phyloP scores from a whole-genome alignment of 371 early-diverging fungal species.

The Mortierella sp. region DNA sequence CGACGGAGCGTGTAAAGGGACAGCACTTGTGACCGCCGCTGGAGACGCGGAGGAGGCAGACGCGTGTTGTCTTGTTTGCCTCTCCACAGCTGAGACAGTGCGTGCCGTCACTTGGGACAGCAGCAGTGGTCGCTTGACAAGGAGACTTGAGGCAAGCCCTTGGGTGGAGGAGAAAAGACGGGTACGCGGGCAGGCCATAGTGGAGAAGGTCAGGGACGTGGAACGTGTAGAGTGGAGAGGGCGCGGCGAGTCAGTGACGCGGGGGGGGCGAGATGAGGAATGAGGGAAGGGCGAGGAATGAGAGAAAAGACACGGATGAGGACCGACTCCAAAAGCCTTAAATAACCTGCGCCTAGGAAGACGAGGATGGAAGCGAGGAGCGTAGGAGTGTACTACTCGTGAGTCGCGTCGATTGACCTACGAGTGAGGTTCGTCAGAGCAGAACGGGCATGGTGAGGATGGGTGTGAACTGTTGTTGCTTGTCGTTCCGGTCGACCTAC shows the following conservation, averaged over 20 bases:
- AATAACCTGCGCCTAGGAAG: constrained; percentile 1
- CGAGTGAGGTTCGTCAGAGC: too few species aligned
- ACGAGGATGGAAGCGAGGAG: too few species aligned
- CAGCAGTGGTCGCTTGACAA: not conserved
- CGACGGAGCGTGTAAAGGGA: too few species aligned
- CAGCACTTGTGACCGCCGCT: too few species aligned
- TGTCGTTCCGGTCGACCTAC: too few species aligned
- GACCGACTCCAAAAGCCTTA: not conserved
- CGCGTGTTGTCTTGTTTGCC: not conserved
- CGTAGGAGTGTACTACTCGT: too few species aligned
- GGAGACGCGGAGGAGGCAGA: too few species aligned
- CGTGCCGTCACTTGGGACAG: too few species aligned
- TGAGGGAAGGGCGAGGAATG: constrained; percentile 6
- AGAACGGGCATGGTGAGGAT: too few species aligned
- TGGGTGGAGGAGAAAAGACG: constrained; percentile 3
- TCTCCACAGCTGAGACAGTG: not conserved
- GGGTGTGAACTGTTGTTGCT: too few species aligned
- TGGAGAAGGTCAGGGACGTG: not conserved
- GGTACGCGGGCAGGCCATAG: constrained; percentile 16
- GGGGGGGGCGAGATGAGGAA: constrained; percentile 4
- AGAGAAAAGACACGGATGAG: constrained; percentile 7
- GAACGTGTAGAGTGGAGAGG: constrained; percentile 3
- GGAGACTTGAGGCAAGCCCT: constrained; percentile 1
- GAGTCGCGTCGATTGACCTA: too few species aligned
- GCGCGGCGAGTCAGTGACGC: not conserved